Percentiles rank a stretch among this genome's conserved stretches.
Conservation (phyloP, 305 asterid genomes). For the Euphrasia arctica region DNA sequence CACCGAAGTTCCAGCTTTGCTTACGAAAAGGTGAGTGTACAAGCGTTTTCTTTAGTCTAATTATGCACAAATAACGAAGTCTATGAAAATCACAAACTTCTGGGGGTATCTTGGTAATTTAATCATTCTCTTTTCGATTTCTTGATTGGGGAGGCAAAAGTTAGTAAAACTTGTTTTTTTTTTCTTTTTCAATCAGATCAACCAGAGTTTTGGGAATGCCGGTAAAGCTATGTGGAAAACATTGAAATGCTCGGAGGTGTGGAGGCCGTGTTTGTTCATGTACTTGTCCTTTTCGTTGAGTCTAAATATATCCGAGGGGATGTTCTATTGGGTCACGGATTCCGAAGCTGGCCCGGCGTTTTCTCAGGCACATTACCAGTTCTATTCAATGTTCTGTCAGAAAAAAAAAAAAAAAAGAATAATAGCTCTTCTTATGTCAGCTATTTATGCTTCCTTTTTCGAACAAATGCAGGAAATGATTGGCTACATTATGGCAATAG, state of each 20-base stretch:
- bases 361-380: constrained; percentile 47
- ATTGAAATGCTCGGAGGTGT: constrained; percentile 63
- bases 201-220: constrained; percentile 58
- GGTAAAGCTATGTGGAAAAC: constrained; percentile 89
- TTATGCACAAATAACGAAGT: too few relatives aligned
- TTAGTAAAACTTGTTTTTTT: constrained; percentile 10
- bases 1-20: constrained; percentile 40
- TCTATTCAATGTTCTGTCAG: too few relatives aligned
- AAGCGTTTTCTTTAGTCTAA: background rate
- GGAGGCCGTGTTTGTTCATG: constrained; percentile 87
- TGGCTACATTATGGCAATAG: constrained; percentile 61
- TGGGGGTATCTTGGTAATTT: background rate
- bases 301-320: constrained; percentile 69
- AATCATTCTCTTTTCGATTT: background rate
- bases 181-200: constrained; percentile 58
- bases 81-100: background rate
- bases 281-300: constrained; percentile 69
- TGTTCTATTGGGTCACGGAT: constrained; percentile 95
- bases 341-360: constrained; percentile 65
- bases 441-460: too few relatives aligned
- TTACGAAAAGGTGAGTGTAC: constrained; percentile 53
- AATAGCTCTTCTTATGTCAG: too few relatives aligned
- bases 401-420: too few relatives aligned
- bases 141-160: background rate
- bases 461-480: too few relatives aligned